Base-by-base conservation (phyloP, 805 yeast species). In the Wickerhamiella hasegawae region DNA sequence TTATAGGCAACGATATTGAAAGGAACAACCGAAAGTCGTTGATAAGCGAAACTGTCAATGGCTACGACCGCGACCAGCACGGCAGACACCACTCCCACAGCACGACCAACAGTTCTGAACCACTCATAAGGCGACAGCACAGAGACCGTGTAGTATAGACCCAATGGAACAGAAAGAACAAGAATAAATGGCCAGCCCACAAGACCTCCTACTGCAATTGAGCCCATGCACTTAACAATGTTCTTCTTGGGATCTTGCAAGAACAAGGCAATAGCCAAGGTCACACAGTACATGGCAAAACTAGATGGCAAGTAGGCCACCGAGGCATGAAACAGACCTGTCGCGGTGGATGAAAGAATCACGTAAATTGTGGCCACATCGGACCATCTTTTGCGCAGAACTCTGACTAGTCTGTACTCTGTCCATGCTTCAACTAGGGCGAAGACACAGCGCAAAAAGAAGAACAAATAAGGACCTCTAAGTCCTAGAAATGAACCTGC, bases 131-230 rank as follows among this genome's bases (percentile, higher is more conserved):
- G 42, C 43, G 36, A 42, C 43, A 34, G n/a, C 29, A 38, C 33
- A 4, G 20, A 29, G 16, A 37, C 23, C 10, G 34, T 33, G 52
- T 39, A 40, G 48, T 57, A 49, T 60, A 71, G 1, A 59, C 32
- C 15, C 69, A 74, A 63, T 1, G 94, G 90, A 1, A 69, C 43
- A 2, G 73, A 73, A 37, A 83, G 54, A 0, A 68, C 73, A 38
- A 81, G 54, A 0, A 76, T 69, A 54, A 85, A 87, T 1, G 96
- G 96, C 96, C 96, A 87, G 1, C 96, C 96, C 21, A 79, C 42
- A 2, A 85, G 48, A 0, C 87, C 87, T 4, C 84, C 92, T n/a
- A 78, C 42, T 16, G 68, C 54, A 25, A 66, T 60, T 61, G 66
- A 66, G 1, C 61, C 29, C 25, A 54, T 35, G 3, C 49, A 49